Conservation (phyloP, 164 flowering plant genomes). For the Vitis cinerea region DNA sequence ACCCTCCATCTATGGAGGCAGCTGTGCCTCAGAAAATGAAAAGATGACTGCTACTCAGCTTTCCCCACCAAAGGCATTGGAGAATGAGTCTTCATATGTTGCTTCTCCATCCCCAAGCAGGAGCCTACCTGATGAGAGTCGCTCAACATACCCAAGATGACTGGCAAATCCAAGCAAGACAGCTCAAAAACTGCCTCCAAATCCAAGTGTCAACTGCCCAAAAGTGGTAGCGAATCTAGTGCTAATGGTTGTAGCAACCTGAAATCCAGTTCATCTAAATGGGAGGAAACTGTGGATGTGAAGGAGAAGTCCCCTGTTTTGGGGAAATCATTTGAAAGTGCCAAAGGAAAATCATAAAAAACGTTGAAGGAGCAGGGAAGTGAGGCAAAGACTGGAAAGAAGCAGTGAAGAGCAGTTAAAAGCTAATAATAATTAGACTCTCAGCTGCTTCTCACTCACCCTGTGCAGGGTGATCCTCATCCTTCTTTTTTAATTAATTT, state of each 20-base stretch:
- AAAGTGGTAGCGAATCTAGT: slow-evolving; percentile 29
- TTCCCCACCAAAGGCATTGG: background rate
- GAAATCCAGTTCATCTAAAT: slow-evolving; percentile 34
- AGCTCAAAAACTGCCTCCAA: slow-evolving; percentile 15
- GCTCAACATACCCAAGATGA: slow-evolving; percentile 12
- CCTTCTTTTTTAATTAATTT: no score
- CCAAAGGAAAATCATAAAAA: slow-evolving; percentile 32
- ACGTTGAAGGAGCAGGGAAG: slow-evolving; percentile 34
- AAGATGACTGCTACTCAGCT: background rate
- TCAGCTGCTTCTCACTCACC: no score
- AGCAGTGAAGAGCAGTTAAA: slow-evolving; percentile 12
- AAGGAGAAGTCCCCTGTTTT: slow-evolving; percentile 23
- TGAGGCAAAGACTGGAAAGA: slow-evolving; percentile 7
- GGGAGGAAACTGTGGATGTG: slow-evolving; percentile 27
- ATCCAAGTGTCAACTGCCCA: slow-evolving; percentile 32
- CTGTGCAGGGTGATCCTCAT: no score
- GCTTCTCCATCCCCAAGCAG: slow-evolving; percentile 31
- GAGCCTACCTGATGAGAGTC: slow-evolving; percentile 26
- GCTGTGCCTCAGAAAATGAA: slow-evolving; percentile 30
- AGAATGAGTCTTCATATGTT: slow-evolving; percentile 22
- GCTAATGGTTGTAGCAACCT: slow-evolving; percentile 23
- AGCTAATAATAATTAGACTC: slow-evolving; percentile 8
- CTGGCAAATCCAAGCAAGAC: slow-evolving; percentile 21
- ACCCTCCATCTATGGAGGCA: slow-evolving; percentile 25
- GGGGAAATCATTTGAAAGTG: slow-evolving; percentile 7